Conservation (phyloP, 1,139 yeast species). For the Pichia sp. region DNA sequence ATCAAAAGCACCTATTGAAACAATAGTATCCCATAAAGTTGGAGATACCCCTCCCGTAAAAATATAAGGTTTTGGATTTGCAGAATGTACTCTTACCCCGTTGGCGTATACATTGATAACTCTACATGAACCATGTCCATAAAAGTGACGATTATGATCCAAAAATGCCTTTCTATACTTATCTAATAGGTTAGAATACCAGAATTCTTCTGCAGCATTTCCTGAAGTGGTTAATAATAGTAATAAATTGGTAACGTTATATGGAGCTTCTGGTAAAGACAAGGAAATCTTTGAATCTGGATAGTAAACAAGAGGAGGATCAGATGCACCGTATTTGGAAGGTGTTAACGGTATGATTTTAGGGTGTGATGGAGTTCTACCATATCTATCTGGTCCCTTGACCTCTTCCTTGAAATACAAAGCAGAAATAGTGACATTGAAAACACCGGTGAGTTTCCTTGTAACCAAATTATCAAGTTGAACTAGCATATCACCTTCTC, state of each 20-base stretch:
- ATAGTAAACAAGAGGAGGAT: constrained; percentile 41
- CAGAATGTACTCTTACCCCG: constrained; percentile 41
- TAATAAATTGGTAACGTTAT: constrained; percentile 50
- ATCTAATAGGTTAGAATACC: constrained; percentile 65
- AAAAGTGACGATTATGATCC: constrained; percentile 33
- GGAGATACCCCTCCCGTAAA: constrained; percentile 80
- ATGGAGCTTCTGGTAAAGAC: constrained; percentile 35
- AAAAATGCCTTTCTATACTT: constrained; percentile 34
- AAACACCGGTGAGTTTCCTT: constrained; percentile 51
- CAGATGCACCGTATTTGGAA: constrained; percentile 22
- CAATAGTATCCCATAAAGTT: constrained; percentile 71
- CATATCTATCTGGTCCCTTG: constrained; percentile 6
- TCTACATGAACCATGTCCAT: constrained; percentile 62
- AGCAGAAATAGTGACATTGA: constrained; percentile 46
- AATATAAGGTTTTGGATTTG: constrained; percentile 53
- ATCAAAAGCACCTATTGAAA: constrained; percentile 66
- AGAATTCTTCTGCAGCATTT: constrained; percentile 73
- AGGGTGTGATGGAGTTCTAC: constrained; percentile 29
- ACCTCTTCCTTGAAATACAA: constrained; percentile 38
- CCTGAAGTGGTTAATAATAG: constrained; percentile 66
- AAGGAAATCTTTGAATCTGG: constrained; percentile 32
- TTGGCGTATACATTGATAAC: constrained; percentile 45
- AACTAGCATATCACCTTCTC: constrained; percentile 37
- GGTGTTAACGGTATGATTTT: constrained; percentile 31
- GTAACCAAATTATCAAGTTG: constrained; percentile 63